Evolutionary conservation across 805 yeast genomes (phyloP).

Genomic region (Candida xyloterini): DNA sequence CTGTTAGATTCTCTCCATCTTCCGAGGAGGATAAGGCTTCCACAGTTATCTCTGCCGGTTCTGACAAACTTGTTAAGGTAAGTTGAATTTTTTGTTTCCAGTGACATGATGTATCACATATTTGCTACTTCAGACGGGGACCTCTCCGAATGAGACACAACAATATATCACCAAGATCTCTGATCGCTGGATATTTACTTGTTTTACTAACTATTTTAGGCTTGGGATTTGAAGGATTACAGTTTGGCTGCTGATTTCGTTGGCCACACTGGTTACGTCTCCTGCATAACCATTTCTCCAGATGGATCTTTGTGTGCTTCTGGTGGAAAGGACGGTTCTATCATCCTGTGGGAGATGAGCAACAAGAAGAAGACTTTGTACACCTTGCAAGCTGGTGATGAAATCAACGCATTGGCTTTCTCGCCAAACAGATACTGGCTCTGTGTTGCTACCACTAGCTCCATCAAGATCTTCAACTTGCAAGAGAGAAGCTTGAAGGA

Average conservation of each 20-base stretch:
- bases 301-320: conserved; percentile 99
- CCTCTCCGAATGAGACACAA: conserved; percentile 85
- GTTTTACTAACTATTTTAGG: conserved; percentile 46
- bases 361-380: conserved; percentile 72
- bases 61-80: conserved; percentile 99
- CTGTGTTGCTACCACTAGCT: conserved; percentile 98
- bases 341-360: conserved; percentile 97
- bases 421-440: conserved; percentile 99
- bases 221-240: conserved; percentile 83
- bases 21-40: conserved; percentile 43
- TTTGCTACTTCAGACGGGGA: conserved; percentile 99
- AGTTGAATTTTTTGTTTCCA: conserved; percentile 40
- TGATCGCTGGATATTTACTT: conserved; percentile 47
- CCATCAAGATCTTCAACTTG: conserved; percentile 97
- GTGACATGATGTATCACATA: conserved; percentile 75
- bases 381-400: conserved; percentile 94
- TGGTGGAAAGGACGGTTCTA: conserved; percentile 99
- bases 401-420: conserved; percentile 97
- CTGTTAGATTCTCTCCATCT: conserved; percentile 92
- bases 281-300: conserved; percentile 96
- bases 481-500: conserved; percentile 92
- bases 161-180: conserved; percentile 96
- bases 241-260: conserved; percentile 90
- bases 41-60: conserved; percentile 93
- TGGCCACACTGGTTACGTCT: conserved; percentile 99